These are phyloP conservation scores for Heterobasidion annosum DNA, from an alignment of 1,284 basidiomycete genomes.

Conservation along the genomic window DNA sequence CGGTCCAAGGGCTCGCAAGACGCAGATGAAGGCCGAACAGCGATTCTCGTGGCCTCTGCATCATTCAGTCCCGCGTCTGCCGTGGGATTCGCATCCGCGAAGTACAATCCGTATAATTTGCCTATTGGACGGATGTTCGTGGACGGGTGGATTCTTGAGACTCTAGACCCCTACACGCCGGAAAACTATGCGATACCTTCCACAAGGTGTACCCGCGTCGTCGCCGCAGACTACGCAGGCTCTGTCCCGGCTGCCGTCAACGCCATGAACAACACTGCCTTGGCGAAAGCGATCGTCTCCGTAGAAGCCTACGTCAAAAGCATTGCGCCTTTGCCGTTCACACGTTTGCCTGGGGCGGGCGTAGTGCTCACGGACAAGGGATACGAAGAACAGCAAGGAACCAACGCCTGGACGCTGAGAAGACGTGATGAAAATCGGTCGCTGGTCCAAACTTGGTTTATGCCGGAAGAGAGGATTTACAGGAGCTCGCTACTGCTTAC, in stretches of 20 bases:
- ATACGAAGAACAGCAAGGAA: conserved; percentile 30
- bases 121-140: conserved; percentile 81
- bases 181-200: conserved; percentile 96
- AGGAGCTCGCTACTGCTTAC: conserved; percentile 36
- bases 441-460: conserved; percentile 42
- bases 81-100: conserved; percentile 45
- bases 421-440: conserved; percentile 47
- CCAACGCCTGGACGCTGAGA: conserved; percentile 44
- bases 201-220: conserved; percentile 82
- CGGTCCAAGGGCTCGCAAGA: conserved; percentile 26
- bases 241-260: conserved; percentile 84
- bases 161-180: conserved; percentile 92
- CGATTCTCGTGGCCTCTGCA: conserved; percentile 72
- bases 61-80: conserved; percentile 64
- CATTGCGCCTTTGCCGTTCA: conserved; percentile 52
- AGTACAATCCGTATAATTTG: conserved; percentile 72
- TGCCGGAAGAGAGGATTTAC: conserved; percentile 39
- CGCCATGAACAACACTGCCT: conserved; percentile 75
- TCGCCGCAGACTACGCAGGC: conserved; percentile 86
- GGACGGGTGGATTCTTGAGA: conserved; percentile 96
- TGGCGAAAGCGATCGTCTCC: conserved; percentile 61
- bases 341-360: conserved; percentile 56
- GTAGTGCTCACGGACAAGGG: conserved; percentile 42
- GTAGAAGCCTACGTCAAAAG: conserved; percentile 66
- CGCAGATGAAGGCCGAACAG: conserved; percentile 28